Evolutionary conservation across 495 filamentous ascomycete species (phyloP).

Genomic region (Peziza echinospora): DNA sequence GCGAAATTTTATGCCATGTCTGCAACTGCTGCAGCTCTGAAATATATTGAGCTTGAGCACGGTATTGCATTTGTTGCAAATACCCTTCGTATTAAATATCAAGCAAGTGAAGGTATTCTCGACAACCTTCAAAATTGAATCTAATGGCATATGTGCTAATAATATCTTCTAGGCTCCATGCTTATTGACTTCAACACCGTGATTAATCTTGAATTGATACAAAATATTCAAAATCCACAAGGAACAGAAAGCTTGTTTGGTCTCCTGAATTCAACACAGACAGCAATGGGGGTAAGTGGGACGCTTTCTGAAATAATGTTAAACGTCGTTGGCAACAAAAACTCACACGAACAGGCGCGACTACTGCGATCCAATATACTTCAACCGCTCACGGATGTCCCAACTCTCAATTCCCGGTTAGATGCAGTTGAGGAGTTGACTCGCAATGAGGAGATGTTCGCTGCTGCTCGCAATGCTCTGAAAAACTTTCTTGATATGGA

Average conservation of each 20-base stretch:
- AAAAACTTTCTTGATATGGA: constrained; percentile 55
- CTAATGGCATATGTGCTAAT: background rate
- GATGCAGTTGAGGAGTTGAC: constrained; percentile 72
- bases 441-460: constrained; percentile 72
- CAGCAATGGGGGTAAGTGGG: constrained; percentile 48
- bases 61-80: constrained; percentile 44
- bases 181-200: constrained; percentile 79
- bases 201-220: constrained; percentile 65
- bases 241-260: constrained; percentile 66
- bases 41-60: constrained; percentile 50
- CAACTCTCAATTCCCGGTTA: constrained; percentile 36
- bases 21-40: constrained; percentile 65
- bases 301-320: background rate
- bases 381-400: constrained; percentile 58
- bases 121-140: too few species aligned
- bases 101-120: constrained; percentile 42
- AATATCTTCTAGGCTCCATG: constrained; percentile 43
- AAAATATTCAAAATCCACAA: constrained; percentile 56
- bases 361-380: constrained; percentile 62
- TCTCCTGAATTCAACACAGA: constrained; percentile 61
- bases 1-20: constrained; percentile 81
- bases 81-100: constrained; percentile 66
- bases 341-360: constrained; percentile 25
- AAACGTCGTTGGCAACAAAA: too few species aligned
- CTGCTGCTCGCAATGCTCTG: constrained; percentile 47